Evolutionary conservation across 2,329 filamentous ascomycete species (phyloP).

Genomic region (Claviceps quebecensis): DNA sequence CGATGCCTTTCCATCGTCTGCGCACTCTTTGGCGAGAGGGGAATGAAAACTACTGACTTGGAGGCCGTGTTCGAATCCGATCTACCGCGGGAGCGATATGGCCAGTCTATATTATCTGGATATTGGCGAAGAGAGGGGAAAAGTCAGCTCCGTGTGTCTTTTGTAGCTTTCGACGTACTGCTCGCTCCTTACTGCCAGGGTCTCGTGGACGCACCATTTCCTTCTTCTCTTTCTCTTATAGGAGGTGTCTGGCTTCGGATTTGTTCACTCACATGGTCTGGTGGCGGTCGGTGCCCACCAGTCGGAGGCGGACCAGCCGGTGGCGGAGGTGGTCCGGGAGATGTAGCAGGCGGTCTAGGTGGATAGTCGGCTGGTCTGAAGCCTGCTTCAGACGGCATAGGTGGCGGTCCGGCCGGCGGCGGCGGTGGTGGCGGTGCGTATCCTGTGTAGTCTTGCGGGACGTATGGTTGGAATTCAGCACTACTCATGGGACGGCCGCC

Average conservation of each 20-base stretch:
- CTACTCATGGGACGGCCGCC: constrained; percentile 10
- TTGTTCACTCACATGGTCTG: constrained; percentile 31
- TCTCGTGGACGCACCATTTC: constrained; percentile 25
- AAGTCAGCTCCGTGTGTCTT: constrained; percentile 10
- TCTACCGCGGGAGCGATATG: background rate
- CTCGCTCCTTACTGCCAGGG: constrained; percentile 9
- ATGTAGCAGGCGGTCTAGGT: constrained; percentile 4
- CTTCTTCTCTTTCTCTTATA: constrained; percentile 14
- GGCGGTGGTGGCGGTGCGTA: constrained; percentile 23
- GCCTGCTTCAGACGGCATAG: constrained; percentile 7
- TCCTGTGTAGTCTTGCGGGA: constrained; percentile 28
- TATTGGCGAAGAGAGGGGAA: background rate
- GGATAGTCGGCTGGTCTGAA: constrained; percentile 8
- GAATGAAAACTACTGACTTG: constrained; percentile 33
- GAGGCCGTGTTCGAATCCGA: constrained; percentile 6
- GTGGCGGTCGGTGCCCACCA: constrained; percentile 20
- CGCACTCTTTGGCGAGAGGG: constrained; percentile 35
- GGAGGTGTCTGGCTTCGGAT: constrained; percentile 14
- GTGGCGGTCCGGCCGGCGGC: constrained; percentile 21
- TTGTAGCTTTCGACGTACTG: background rate
- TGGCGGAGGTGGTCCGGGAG: constrained; percentile 17
- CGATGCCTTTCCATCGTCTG: constrained; percentile 30
- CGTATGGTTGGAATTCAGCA: constrained; percentile 26
- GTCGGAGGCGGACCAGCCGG: constrained; percentile 20
- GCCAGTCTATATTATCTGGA: constrained; percentile 18